Evolutionary conservation across 176 grass and related monocot genomes (phyloP), one percentile per base, ranked within the genome.

Genomic region (Zea mays): DNA sequence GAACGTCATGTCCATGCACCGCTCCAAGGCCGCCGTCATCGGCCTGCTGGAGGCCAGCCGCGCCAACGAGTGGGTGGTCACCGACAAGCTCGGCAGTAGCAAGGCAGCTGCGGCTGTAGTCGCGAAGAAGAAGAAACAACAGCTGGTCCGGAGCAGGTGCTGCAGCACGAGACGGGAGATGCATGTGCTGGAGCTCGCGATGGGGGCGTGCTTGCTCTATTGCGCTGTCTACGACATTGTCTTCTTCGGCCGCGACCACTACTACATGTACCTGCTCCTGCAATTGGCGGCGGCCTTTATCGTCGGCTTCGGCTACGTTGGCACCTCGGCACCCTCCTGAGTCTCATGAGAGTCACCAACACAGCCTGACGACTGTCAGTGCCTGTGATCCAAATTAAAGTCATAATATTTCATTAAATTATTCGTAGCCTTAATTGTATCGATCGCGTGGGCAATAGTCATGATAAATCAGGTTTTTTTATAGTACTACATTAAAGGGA

Each of bases 1-100:
- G 91, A 93, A 97, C 68, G 91, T 97, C 20, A 91, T 97, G 94
- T 93, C 94, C 16, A 84, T 97, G 84, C 94, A 97, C 68, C 82
- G 94, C 8, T 85, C 82, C 42, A 93, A 97, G 86, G 94, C 94
- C 14, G 85, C 84, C 8, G 63, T 97, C 72, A 91, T 93, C 58
- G 94, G 91, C 4, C 82, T 97, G 14, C 37, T 97, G 27, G 91
- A 93, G 82, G 88, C 91, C 7, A 97, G 55, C 75, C 86, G 94
- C 27, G 94, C 84, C 33, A 93, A 97, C 33, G 94, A 97, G 73
- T 93, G 94, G 91, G 88, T 97, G 10, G 94, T 93, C 72, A 97
- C 94, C 0, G 91, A 93, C 55, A 97, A 93, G 79, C 91, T 93
- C 10, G 94, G 90, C 21, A 62, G 39, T 21, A 6, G 5, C 21